Percentiles rank a stretch among this genome's conserved stretches.
Conservation (phyloP, 495 filamentous ascomycete species). For the Penicillium verhagenii region DNA sequence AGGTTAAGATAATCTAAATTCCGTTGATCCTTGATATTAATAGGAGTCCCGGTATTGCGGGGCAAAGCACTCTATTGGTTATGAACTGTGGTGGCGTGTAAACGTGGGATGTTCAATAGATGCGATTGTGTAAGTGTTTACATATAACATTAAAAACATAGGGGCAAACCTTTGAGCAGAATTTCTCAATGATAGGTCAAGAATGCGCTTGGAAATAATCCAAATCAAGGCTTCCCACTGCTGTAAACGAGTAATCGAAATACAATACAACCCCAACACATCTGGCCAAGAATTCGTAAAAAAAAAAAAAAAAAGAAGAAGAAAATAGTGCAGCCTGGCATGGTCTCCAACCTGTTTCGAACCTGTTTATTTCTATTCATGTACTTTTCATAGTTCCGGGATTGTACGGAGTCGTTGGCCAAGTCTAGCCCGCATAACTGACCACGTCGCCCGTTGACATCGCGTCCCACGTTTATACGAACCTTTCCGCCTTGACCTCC, state of each 20-base stretch:
- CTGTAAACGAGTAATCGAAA: not conserved
- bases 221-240: not conserved
- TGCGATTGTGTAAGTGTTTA: no score
- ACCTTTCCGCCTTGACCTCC: not conserved
- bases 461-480: not conserved
- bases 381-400: not conserved
- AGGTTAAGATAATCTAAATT: not conserved
- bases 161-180: no score
- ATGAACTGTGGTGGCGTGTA: not conserved
- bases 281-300: not conserved
- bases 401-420: not conserved
- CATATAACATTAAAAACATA: no score
- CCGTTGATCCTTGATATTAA: not conserved
- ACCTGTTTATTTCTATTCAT: not conserved
- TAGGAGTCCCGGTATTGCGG: not conserved
- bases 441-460: slow-evolving; percentile 3
- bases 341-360: no score
- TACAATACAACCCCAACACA: not conserved
- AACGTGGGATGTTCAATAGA: not conserved
- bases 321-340: not conserved
- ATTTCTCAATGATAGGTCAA: no score
- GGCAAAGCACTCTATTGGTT: not conserved
- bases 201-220: no score
- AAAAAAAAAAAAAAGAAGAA: not conserved
- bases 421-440: not conserved